These are phyloP conservation scores for Vigna mungo DNA, from an alignment of 306 rosid species.

Conservation along the genomic window DNA sequence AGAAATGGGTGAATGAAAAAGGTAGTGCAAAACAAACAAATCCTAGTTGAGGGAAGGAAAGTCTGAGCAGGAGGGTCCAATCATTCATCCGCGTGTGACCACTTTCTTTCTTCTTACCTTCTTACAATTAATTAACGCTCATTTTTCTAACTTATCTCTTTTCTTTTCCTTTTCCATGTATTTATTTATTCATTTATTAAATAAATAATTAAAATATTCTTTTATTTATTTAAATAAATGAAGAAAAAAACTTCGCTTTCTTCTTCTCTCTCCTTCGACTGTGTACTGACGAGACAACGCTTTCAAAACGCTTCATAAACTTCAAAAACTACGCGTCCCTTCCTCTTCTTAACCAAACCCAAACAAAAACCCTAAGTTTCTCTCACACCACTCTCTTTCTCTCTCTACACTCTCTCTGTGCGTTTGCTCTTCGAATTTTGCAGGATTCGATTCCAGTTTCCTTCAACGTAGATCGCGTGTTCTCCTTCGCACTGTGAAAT, in stretches of 20 bases:
- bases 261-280: slow-evolving; percentile 43
- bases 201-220: background rate
- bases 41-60: slow-evolving; percentile 16
- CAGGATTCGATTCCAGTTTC: slow-evolving; percentile 17
- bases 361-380: slow-evolving; percentile 64
- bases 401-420: background rate
- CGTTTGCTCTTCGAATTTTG: slow-evolving; percentile 28
- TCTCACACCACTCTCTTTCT: slow-evolving; percentile 33
- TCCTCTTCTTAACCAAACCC: slow-evolving; percentile 54
- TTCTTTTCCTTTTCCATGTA: slow-evolving; percentile 12
- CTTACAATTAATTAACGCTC: slow-evolving; percentile 65
- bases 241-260: background rate
- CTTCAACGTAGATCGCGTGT: slow-evolving; percentile 6
- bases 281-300: slow-evolving; percentile 68
- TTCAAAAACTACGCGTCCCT: slow-evolving; percentile 72
- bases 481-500: background rate
- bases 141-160: slow-evolving; percentile 71
- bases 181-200: background rate
- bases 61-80: slow-evolving; percentile 34
- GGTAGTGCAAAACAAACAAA: background rate
- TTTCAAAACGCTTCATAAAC: slow-evolving; percentile 58
- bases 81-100: slow-evolving; percentile 60
- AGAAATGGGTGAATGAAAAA: background rate
- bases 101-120: slow-evolving; percentile 13
- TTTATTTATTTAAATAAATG: background rate